Evolutionary conservation across 371 early-diverging fungal genomes (phyloP), one percentile per base, ranked within the genome.

Genomic region (Chytridium lagenaria): DNA sequence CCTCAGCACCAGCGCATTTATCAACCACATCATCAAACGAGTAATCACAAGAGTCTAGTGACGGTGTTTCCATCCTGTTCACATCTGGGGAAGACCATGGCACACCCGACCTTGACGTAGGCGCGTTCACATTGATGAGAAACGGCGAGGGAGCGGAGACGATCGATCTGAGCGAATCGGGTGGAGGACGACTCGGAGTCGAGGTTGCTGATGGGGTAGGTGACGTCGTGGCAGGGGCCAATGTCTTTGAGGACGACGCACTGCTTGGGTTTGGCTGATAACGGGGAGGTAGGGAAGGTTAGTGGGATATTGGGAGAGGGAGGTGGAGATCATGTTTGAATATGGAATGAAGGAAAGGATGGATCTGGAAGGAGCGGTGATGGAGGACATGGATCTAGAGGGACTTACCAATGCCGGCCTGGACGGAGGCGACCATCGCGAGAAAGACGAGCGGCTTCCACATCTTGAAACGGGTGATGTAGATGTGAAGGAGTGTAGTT

Each of bases 81-180:
- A 26, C 55, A 55, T 28, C 26, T 55, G 16, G 55, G 55, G 55
- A 55, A 55, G 16, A 28, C 55, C 55, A 55, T 55, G 55, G 55
- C 55, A 26, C 55, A 55, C 5, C 16, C 55, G 23, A 55, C 7
- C 55, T 55, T 55, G 5, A 26, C 26, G 30, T 55, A 55, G 16
- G 55, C 55, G 55, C 19, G 55, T 28, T 55, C 55, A 26, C 55
- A 55, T 26, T 23, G 10, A 26, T 23, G 55, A 26, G 55, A 55
- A 10, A 28, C 16, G 10, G 55, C 55, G 55, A 55, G 55, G 23
- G 30, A 16, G 5, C 26, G 10, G 55, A 55, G 55, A 28, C 26
- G 55, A 26, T 7, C 10, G 5, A 55, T 26, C 10, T 55, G 10
- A 15, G 55, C 55, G 30, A 55, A 26, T 10, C 5, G 55, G 19